Evolutionary conservation across 495 filamentous ascomycete species (phyloP).

Genomic region (Aspergillus steynii): DNA sequence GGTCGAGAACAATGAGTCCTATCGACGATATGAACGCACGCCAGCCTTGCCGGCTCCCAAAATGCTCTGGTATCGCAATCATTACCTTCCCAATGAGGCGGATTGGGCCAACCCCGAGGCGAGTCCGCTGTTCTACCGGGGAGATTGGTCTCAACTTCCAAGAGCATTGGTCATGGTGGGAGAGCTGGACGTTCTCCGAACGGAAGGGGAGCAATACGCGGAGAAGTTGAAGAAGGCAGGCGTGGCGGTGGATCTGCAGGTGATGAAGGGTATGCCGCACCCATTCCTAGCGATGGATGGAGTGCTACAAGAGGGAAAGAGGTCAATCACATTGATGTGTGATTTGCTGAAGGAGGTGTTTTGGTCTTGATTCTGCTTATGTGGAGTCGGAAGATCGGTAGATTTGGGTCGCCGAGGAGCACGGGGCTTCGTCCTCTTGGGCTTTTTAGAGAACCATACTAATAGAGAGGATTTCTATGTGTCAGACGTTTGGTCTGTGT

Average conservation of each 20-base stretch:
- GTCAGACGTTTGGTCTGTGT: no score
- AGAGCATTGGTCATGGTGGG: conserved; percentile 55
- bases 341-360: conserved; percentile 51
- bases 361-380: conserved; percentile 15
- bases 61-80: conserved; percentile 60
- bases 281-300: conserved; percentile 64
- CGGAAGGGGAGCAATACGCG: conserved; percentile 52
- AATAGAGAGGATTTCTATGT: no score
- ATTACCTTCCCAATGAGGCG: conserved; percentile 51
- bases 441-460: no score
- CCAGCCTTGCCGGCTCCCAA: conserved; percentile 53
- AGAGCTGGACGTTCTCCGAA: conserved; percentile 55
- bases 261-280: conserved; percentile 62
- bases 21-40: conserved; percentile 49
- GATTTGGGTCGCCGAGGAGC: no score
- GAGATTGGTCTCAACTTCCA: conserved; percentile 50
- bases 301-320: conserved; percentile 51
- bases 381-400: no score
- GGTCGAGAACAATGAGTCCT: conserved; percentile 44
- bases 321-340: conserved; percentile 56
- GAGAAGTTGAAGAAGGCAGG: conserved; percentile 50
- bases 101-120: conserved; percentile 53
- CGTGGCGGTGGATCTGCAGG: conserved; percentile 53
- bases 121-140: conserved; percentile 52
- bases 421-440: no score